These are phyloP conservation scores for Psilocybe mexicana DNA, from an alignment of 1,284 basidiomycete genomes.

Conservation along the genomic window DNA sequence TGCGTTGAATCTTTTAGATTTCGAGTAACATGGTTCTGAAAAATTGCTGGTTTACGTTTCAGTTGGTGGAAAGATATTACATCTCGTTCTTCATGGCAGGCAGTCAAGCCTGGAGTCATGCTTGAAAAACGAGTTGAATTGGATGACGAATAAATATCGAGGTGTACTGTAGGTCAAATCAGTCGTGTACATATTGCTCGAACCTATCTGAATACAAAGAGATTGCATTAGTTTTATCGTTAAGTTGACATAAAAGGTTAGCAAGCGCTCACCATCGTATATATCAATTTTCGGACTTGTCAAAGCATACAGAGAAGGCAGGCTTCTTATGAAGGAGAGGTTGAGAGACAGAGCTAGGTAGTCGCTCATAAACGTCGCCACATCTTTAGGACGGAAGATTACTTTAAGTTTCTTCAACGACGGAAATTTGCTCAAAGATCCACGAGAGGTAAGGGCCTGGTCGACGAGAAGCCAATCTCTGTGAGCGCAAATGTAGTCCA, in stretches of 20 bases:
- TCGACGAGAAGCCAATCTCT: conserved; percentile 11
- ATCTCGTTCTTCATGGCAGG: conserved; percentile 37
- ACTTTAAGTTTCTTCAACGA: conserved; percentile 6
- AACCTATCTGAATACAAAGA: conserved; percentile 8
- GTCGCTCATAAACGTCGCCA: conserved; percentile 11
- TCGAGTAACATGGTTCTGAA: neutral
- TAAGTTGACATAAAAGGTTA: neutral
- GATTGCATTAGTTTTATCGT: too few relatives aligned
- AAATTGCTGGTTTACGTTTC: neutral
- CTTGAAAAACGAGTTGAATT: neutral
- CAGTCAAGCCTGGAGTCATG: conserved; percentile 32
- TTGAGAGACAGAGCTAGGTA: conserved; percentile 9
- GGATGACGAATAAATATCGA: too few relatives aligned
- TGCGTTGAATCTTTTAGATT: conserved; percentile 8
- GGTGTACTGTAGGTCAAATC: neutral
- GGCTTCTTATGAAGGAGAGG: conserved; percentile 1
- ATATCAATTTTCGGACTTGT: conserved; percentile 12
- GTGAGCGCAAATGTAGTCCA: conserved; percentile 5
- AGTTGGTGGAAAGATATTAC: conserved; percentile 41
- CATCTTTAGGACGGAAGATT: conserved; percentile 11
- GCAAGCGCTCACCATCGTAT: conserved; percentile 2
- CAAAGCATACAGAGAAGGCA: conserved; percentile 12
- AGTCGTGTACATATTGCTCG: conserved; percentile 11
- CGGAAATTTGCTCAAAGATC: conserved; percentile 1
- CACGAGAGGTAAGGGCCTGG: too few relatives aligned